Conservation (phyloP, 495 filamentous ascomycete species). For the Podospora pseudocomata region DNA sequence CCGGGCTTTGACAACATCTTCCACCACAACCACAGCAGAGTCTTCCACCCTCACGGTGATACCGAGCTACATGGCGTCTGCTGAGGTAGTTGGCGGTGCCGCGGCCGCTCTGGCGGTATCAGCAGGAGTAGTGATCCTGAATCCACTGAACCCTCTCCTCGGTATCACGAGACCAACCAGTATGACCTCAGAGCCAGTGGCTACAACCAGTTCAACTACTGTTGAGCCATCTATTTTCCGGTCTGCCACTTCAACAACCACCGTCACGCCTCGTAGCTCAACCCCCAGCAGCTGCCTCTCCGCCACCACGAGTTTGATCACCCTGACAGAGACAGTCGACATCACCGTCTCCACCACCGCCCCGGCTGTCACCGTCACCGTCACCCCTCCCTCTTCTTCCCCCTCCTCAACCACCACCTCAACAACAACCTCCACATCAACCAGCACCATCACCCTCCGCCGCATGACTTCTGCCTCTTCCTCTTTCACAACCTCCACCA, state of each 20-base stretch:
- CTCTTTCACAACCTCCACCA: not conserved
- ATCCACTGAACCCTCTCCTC: not conserved
- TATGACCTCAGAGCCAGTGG: not conserved
- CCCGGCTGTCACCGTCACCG: not conserved
- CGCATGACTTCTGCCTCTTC: not conserved
- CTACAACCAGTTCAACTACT: not conserved
- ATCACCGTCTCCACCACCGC: conserved; percentile 19
- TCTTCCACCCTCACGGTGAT: not conserved
- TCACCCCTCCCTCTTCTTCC: not conserved
- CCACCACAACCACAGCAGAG: not conserved
- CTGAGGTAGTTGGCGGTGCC: not conserved
- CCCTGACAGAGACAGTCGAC: conserved; percentile 22
- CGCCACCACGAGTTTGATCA: conserved; percentile 8
- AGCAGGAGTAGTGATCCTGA: not conserved
- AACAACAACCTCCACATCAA: not conserved
- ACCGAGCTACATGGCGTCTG: not conserved
- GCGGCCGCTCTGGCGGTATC: not conserved
- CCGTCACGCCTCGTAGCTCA: not conserved
- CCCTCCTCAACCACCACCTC: not conserved
- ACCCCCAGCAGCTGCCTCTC: conserved; percentile 6
- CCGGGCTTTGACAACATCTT: not conserved
- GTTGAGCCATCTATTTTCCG: not conserved
- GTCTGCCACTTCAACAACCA: not conserved
- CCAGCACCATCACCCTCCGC: not conserved
- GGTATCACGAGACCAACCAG: not conserved